phyloP scores from a whole-genome alignment of 208 protist species.

The Crithidia thermophila region DNA sequence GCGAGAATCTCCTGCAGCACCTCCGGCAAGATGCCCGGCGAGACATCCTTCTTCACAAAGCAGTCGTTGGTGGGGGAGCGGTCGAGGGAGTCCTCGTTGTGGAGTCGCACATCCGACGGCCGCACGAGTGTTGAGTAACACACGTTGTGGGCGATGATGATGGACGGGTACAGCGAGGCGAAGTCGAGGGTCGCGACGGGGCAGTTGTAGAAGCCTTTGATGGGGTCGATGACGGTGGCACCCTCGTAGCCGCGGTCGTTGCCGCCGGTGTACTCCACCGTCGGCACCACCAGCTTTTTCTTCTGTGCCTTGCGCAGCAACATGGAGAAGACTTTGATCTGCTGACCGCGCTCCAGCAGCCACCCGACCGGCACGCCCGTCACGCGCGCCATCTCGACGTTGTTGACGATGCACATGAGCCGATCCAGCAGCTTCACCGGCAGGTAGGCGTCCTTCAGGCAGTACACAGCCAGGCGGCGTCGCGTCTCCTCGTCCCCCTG shows the following conservation, averaged over 20 bases:
- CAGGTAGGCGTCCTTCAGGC: conserved; percentile 98
- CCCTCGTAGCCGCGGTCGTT: conserved; percentile 94
- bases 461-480: conserved; percentile 98
- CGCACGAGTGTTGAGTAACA: conserved; percentile 97
- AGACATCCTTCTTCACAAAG: conserved; percentile 83
- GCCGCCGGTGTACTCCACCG: conserved; percentile 66
- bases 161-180: conserved; percentile 99
- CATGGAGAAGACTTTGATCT: conserved; percentile 98
- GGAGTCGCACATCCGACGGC: conserved; percentile 79
- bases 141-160: conserved; percentile 99
- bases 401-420: conserved; percentile 99
- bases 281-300: conserved; percentile 84
- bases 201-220: conserved; percentile 97
- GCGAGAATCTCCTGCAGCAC: conserved; percentile 85
- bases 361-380: conserved; percentile 98
- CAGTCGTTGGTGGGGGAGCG: conserved; percentile 72
- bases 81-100: conserved; percentile 75
- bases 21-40: conserved; percentile 83
- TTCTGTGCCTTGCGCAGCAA: conserved; percentile 86
- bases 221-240: conserved; percentile 98
- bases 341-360: conserved; percentile 98
- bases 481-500: conserved; percentile 97
- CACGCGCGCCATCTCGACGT: conserved; percentile 99
- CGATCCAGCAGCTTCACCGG: conserved; percentile 98
- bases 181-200: conserved; percentile 99